Evolutionary conservation across 345 rosid species (phyloP).

Genomic region (Dovyalis caffra): DNA sequence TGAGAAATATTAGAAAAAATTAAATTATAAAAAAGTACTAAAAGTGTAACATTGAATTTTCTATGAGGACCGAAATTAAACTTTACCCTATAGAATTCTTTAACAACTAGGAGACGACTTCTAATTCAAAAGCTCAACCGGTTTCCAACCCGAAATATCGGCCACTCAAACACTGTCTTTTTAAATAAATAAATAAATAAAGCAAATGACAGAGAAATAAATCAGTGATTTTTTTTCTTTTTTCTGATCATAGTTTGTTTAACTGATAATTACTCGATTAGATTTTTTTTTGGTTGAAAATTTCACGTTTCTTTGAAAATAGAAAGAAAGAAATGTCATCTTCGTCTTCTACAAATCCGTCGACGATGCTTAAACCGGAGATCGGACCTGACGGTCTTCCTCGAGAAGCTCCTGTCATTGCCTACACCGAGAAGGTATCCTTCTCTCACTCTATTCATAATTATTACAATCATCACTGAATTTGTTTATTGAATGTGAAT

Average conservation of each 20-base stretch:
- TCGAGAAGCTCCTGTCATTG: conserved; percentile 77
- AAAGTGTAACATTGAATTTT: too few relatives aligned
- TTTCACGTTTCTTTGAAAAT: background rate
- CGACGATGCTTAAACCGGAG: conserved; percentile 48
- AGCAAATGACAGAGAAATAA: too few relatives aligned
- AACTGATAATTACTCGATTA: background rate
- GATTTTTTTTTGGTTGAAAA: background rate
- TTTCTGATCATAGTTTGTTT: too few relatives aligned
- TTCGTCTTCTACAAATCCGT: conserved; percentile 53
- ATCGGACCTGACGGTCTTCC: conserved; percentile 91
- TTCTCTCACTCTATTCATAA: conserved; percentile 2
- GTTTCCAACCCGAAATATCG: background rate
- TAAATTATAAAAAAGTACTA: too few relatives aligned
- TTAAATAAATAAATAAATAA: too few relatives aligned
- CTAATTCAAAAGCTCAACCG: background rate
- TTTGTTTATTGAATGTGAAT: conserved; percentile 2
- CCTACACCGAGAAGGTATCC: conserved; percentile 85
- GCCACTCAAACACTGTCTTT: background rate
- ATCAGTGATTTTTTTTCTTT: too few relatives aligned
- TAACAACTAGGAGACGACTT: too few relatives aligned
- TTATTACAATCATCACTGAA: background rate
- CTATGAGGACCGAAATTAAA: too few relatives aligned
- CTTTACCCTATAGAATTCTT: too few relatives aligned
- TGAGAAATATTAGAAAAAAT: too few relatives aligned
- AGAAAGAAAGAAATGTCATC: conserved; percentile 8